Evolutionary conservation across 495 filamentous ascomycete species (phyloP).

Genomic region (Talaromyces stipitatus): DNA sequence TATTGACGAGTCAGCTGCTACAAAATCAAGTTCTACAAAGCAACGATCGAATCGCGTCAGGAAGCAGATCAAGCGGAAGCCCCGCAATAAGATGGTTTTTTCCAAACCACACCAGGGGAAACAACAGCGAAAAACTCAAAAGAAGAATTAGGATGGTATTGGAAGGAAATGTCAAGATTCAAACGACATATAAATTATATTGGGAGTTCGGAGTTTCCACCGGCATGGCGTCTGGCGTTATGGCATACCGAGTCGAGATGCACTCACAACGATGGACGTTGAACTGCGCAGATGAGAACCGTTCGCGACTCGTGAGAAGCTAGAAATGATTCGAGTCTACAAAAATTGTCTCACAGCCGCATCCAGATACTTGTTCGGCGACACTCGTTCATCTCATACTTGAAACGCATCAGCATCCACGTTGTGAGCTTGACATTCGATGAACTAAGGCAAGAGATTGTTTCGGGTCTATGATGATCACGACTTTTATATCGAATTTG

Average conservation of each 20-base stretch:
- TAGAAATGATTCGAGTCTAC: neutral
- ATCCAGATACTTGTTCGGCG: neutral
- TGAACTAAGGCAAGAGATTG: neutral
- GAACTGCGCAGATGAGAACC: neutral
- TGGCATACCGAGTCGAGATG: neutral
- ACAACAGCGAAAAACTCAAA: neutral
- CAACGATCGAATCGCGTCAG: slow-evolving; percentile 2
- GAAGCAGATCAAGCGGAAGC: neutral
- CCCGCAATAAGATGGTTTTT: slow-evolving; percentile 4
- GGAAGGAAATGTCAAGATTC: neutral
- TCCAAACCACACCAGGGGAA: slow-evolving; percentile 1
- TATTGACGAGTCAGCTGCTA: neutral
- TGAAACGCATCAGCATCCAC: neutral
- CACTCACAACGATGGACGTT: neutral
- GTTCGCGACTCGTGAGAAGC: neutral
- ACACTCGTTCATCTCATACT: neutral
- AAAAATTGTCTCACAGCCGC: neutral
- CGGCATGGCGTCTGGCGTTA: neutral
- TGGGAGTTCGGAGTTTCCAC: neutral
- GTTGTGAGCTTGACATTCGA: neutral
- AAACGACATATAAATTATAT: neutral
- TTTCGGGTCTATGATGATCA: neutral
- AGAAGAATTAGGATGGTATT: slow-evolving; percentile 2
- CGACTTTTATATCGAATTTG: neutral
- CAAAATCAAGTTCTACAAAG: neutral